Base-by-base conservation (phyloP, 1,284 basidiomycete species). In the Irpex sp. region DNA sequence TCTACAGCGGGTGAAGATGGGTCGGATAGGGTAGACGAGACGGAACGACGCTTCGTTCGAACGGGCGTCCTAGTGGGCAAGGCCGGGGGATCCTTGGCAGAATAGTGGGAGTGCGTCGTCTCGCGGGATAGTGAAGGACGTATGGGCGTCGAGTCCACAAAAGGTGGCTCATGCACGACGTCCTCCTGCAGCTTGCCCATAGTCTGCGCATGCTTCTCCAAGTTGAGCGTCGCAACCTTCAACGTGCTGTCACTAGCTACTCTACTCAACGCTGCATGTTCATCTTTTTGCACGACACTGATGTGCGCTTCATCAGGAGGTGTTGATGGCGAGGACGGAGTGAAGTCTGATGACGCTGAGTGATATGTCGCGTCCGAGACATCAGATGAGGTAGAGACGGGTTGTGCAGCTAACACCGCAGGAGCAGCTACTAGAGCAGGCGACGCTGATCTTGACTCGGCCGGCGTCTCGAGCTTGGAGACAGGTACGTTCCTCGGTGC, bases 21-120 rank as follows among this genome's bases (percentile, higher is more conserved):
- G 58, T 88, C 86, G 19, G 88, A 89, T 36, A 90, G 78, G 2
- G 88, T 89, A 2, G 94, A 96, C 0, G 94, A 95, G 8, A 97
- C 87, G 0, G 96, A 97, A 17, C 96, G 89, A 2, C 97, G 88
- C 75, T 98, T 98, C 1, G 96, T 98, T 6, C 96, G 86, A 3
- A 92, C 93, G 0, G 96, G 97, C 0, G 96, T 99, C 13, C 96
- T 91, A 13, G 88, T 83, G 55, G 87, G 86, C 67, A 83, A 80
- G 1, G 80, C 75, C 1, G 87, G 87, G 9, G 88, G 87, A 1
- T 79, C 75, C 65, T 78, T 81, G 26, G 73, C 36, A 5, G 62
- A 62, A n/a, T 13, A 75, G 64, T 77, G 73, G 9, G 76, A 74
- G 65, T 72, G 74, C 55, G 70, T 69, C 36, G 67, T 71, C 8